These are phyloP conservation scores for Lichtheimia ramosa DNA, from an alignment of 371 early-diverging fungal genomes.

Conservation along the genomic window DNA sequence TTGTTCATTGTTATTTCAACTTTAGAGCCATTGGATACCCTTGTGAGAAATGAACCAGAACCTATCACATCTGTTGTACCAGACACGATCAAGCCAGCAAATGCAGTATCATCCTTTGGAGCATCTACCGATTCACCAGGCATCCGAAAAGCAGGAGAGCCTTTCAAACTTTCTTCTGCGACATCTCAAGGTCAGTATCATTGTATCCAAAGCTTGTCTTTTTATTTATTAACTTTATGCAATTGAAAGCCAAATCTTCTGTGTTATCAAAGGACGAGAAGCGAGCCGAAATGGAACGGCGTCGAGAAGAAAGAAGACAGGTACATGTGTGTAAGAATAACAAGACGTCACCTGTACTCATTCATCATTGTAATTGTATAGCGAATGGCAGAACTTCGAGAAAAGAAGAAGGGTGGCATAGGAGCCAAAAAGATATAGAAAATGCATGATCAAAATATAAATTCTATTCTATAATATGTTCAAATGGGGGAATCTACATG, in stretches of 20 bases:
- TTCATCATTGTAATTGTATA: slow-evolving; percentile 6
- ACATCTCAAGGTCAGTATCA: neutral
- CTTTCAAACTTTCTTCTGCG: neutral
- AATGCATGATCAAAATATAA: neutral
- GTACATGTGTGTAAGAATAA: slow-evolving; percentile 20
- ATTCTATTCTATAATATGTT: neutral
- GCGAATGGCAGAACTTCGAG: slow-evolving; percentile 56
- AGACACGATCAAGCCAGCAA: slow-evolving; percentile 1
- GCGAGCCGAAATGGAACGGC: slow-evolving; percentile 55
- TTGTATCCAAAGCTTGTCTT: neutral
- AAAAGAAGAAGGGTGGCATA: slow-evolving; percentile 44
- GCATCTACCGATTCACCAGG: slow-evolving; percentile 11
- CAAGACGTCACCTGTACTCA: neutral
- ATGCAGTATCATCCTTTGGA: slow-evolving; percentile 22
- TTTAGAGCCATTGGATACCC: slow-evolving; percentile 29
- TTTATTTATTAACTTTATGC: neutral
- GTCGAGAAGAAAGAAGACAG: slow-evolving; percentile 62
- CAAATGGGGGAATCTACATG: neutral
- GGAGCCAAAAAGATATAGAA: slow-evolving; percentile 37
- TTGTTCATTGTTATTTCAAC: neutral
- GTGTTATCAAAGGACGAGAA: slow-evolving; percentile 47
- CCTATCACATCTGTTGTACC: slow-evolving; percentile 23
- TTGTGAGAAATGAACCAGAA: slow-evolving; percentile 16
- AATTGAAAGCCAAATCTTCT: slow-evolving; percentile 9
- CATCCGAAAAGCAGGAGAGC: neutral